A percentile compares a stretch with the other conserved stretches of the same genome.
Evolutionary conservation across 805 yeast genomes (phyloP).

Genomic region (Kregervanrija pseudodelftensis): DNA sequence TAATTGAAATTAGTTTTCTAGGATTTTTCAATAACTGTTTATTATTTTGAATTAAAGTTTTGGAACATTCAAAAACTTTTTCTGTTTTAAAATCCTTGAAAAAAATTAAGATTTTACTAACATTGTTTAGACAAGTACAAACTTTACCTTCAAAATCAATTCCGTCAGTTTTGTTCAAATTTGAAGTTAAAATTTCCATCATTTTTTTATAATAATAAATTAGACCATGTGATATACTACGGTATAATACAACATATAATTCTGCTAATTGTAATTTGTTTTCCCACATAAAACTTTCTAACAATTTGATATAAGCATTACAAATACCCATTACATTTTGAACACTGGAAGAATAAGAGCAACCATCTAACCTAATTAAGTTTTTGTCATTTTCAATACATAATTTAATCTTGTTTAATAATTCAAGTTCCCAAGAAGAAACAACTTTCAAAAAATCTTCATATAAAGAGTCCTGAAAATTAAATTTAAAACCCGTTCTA

Average conservation of each 20-base stretch:
- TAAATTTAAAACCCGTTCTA: constrained; percentile 14
- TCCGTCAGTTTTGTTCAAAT: constrained; percentile 11
- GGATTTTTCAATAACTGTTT: background rate
- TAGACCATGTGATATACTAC: constrained; percentile 56
- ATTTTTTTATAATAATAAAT: constrained; percentile 39
- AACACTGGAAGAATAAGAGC: constrained; percentile 24
- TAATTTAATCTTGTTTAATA: constrained; percentile 29
- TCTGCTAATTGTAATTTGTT: constrained; percentile 56
- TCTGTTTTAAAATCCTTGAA: constrained; percentile 7
- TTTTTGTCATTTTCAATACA: constrained; percentile 49
- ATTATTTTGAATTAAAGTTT: constrained; percentile 6
- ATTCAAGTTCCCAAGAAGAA: constrained; percentile 20
- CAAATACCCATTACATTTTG: constrained; percentile 22
- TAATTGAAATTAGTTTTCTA: constrained; percentile 18
- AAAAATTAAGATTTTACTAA: constrained; percentile 15
- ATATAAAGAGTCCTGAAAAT: constrained; percentile 21
- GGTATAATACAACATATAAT: constrained; percentile 52
- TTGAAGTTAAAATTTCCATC: constrained; percentile 14
- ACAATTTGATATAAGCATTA: constrained; percentile 36
- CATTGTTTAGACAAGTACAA: constrained; percentile 26
- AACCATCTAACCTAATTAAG: constrained; percentile 34
- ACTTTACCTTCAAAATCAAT: constrained; percentile 16
- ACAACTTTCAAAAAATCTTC: constrained; percentile 18
- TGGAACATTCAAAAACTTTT: constrained; percentile 10
- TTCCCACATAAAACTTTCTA: constrained; percentile 59